Base-by-base conservation (phyloP, 495 filamentous ascomycete genomes). In the Letharia lupina region DNA sequence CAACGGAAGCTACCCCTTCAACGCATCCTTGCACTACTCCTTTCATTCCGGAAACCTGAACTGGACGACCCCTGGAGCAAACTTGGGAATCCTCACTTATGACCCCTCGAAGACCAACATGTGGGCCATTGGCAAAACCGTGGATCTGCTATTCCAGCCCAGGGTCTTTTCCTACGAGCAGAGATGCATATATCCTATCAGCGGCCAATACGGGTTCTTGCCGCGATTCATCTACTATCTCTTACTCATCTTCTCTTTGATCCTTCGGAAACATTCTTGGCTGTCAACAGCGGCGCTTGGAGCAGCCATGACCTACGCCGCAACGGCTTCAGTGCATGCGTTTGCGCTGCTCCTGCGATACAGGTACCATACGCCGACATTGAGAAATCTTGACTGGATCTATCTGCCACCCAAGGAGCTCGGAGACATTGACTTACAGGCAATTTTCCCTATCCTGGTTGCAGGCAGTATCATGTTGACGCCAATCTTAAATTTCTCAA, bases 181-280 rank as follows among this genome's bases (percentile, higher is more conserved):
- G 4, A 75, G 74, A 33, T 74, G 68, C 9, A 74, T 7, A 23
- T 72, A 67, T 28, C 74, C 71, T 23, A 79, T 70, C 58, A 64
- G 62, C 35, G 62, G 62, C 28, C 62, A 64, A 33, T 64, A 64
- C 48, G 62, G 62, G n/a, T 64, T 64, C 23, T 33, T 64, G 23
- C n/a, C n/a, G 1, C 62, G 62, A 16, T 45, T 64, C 40, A 7
- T 48, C 20, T 64, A 31, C 47, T 64, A 64, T 35, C 44, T 64
- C 28, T 33, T 64, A 37, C 28, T 64, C 23, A 54, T 64, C 11
- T 50, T 56, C 28, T 41, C 44, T 48, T 31, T 64, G 9, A 31
- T 64, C 20, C 42, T 54, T 9, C 62, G 62, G 13, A 47, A 48
- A 47, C 62, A 54, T 15, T 13, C 35, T 31, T 64, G 44, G 39